phyloP scores from a whole-genome alignment of 352 stramenopile genomes.

The Pythium graminicola region DNA sequence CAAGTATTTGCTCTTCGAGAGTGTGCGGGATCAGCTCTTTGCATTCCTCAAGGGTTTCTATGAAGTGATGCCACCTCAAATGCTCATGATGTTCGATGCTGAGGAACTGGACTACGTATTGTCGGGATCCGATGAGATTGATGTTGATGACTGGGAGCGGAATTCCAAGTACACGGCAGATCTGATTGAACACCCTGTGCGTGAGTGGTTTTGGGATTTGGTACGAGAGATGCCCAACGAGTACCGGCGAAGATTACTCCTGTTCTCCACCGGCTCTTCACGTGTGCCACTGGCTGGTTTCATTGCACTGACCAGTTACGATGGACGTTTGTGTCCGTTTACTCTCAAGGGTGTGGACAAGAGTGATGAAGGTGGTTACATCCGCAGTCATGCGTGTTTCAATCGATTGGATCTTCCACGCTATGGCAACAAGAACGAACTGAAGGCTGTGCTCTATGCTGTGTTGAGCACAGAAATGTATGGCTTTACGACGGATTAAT shows the following conservation, averaged over 20 bases:
- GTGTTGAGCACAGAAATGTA: conserved; percentile 57
- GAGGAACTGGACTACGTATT: conserved; percentile 90
- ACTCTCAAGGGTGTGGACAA: conserved; percentile 18
- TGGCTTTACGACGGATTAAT: too few species aligned
- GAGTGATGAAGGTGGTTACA: conserved; percentile 4
- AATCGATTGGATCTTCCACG: conserved; percentile 89
- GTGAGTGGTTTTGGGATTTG: conserved; percentile 92
- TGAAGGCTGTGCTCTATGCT: conserved; percentile 47
- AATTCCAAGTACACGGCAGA: conserved; percentile 45
- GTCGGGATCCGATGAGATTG: conserved; percentile 83
- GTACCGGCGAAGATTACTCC: conserved; percentile 18
- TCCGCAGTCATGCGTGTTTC: conserved; percentile 33
- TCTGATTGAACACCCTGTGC: conserved; percentile 32
- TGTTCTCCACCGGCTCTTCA: conserved; percentile 25
- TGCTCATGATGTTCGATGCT: conserved; percentile 89
- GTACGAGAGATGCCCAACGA: conserved; percentile 21
- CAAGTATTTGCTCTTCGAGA: conserved; percentile 76
- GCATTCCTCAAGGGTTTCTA: conserved; percentile 87
- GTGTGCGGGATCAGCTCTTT: conserved; percentile 83
- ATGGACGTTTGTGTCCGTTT: conserved; percentile 20
- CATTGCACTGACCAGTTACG: conserved; percentile 17
- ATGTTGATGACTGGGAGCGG: conserved; percentile 86
- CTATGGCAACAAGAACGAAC: conserved; percentile 47
- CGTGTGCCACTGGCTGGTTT: conserved; percentile 28
- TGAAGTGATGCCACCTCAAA: conserved; percentile 73